Evolutionary conservation across 306 rosid species (phyloP).

Genomic region (Prosopis cineraria): DNA sequence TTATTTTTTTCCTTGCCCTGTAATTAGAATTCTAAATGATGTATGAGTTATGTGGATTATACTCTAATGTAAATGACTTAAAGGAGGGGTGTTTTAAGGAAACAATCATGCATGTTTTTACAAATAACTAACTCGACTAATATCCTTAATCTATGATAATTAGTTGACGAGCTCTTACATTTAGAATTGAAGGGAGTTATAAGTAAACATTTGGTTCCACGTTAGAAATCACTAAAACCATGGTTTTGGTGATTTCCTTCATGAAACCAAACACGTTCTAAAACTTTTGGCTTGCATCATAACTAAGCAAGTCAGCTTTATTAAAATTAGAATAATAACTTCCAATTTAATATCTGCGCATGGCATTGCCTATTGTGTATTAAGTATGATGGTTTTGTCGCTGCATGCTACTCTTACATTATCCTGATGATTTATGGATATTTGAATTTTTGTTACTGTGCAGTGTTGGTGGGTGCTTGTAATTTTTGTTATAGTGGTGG

Average conservation of each 20-base stretch:
- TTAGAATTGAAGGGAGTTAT: neutral
- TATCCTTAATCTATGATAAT: neutral
- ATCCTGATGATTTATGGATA: constrained; percentile 16
- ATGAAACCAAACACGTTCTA: neutral
- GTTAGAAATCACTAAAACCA: neutral
- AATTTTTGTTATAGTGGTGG: constrained; percentile 47
- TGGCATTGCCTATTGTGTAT: constrained; percentile 26
- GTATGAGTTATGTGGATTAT: neutral
- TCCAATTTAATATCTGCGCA: neutral
- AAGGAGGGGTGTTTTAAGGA: neutral
- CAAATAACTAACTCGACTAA: neutral
- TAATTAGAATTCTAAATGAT: neutral
- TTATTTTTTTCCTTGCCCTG: neutral
- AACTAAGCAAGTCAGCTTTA: constrained; percentile 3
- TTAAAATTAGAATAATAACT: neutral
- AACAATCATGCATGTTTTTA: neutral
- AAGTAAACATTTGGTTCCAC: neutral
- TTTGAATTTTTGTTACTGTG: constrained; percentile 34
- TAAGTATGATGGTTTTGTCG: neutral
- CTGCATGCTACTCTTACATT: neutral
- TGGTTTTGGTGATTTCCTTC: neutral
- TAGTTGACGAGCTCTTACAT: neutral
- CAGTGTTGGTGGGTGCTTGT: constrained; percentile 78
- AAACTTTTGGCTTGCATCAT: constrained; percentile 21
- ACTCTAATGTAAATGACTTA: neutral